Evolutionary conservation across 345 rosid species (phyloP), one percentile per base, ranked within the genome.

Genomic region (Corchorus capsularis): DNA sequence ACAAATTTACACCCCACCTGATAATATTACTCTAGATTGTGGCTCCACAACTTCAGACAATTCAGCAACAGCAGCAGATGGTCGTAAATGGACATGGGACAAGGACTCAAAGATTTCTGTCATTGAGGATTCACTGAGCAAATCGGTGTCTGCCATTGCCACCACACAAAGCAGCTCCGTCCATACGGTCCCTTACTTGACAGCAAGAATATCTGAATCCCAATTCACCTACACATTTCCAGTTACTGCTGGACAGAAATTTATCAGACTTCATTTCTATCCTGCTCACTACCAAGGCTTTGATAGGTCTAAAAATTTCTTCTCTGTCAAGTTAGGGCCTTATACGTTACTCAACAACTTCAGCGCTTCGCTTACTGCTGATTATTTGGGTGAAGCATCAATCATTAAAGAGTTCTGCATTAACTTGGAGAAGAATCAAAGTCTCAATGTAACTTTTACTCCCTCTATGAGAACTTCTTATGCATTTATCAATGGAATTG

Each of bases 401-500:
- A 22, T 32, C 5, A 14, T 68, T 15, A 47, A 32, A 49, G 72
- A 68, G 72, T 47, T 68, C 8, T 68, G 56, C 27, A 19, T 47
- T 0, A 68, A 32, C 72, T 68, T 27, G 72, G 16, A 22, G 72
- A 41, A 27, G 56, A 47, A 68, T 3, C 56, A 68, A 68, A 68
- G 56, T 27, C 56, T 68, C 7, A 68, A 22, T 68, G 41, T 68
- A 68, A 68, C 72, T 47, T 68, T 68, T 68, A 47, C 56, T 68
- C 56, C 71, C 2, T 68, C 72, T 22, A 6, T 15, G 37, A 16
- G 14, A 13, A 34, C 10, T 3, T 47, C 56, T 22, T 68, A 47
- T 68, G 72, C 72, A 46, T 68, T 68, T 68, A 53, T 68, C 56
- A 47, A 68, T 68, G 72, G 72, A 68, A 68, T 68, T 35, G 72